Evolutionary conservation across 164 flowering plant species (phyloP), one percentile per base, ranked within the genome.

Genomic region (Piper betle): DNA sequence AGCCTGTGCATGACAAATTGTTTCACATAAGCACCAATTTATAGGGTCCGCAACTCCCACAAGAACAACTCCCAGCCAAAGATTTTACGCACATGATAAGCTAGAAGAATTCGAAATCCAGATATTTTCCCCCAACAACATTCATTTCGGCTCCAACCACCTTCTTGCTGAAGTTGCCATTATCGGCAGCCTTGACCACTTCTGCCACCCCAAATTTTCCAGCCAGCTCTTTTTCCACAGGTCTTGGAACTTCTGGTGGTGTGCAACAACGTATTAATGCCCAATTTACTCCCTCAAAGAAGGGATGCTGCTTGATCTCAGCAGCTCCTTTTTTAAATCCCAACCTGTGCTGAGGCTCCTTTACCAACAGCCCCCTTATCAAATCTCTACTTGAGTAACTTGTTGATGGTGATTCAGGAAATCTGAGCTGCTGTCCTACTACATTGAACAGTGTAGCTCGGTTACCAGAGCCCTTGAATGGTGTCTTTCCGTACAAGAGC

Each of bases 261-360:
- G 70, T 53, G 13, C 84, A 78, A 52, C 88, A 81, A 64, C 94
- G 63, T 64, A 87, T 66, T 59, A 87, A 65, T 56, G 94, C 94
- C 94, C 94, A 87, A 66, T 80, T 87, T 38, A 84, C 79, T 41
- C 86, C 94, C 59, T 81, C 77, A 58, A 87, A 87, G 69, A 87
- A 87, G 0, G 90, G 81, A 43, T 87, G 94, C 52, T 80, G 84
- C 73, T 78, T 87, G 67, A 87, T 75, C 60, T 81, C 78, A 0
- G 83, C 69, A 2, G 94, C 82, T 16, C 94, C 94, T 75, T 76
- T 84, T 33, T 76, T 80, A 10, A 85, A 79, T 59, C 94, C 94
- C 40, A 87, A 64, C 41, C 94, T 70, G 63, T 81, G 81, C 37
- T 58, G 71, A 2, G 94, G 94, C 48, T 87, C 90, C 71, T 87